A percentile compares a stretch with the other conserved stretches of the same genome.
These are phyloP conservation scores for Candida argentea DNA, from an alignment of 805 yeast species.

Conservation along the genomic window DNA sequence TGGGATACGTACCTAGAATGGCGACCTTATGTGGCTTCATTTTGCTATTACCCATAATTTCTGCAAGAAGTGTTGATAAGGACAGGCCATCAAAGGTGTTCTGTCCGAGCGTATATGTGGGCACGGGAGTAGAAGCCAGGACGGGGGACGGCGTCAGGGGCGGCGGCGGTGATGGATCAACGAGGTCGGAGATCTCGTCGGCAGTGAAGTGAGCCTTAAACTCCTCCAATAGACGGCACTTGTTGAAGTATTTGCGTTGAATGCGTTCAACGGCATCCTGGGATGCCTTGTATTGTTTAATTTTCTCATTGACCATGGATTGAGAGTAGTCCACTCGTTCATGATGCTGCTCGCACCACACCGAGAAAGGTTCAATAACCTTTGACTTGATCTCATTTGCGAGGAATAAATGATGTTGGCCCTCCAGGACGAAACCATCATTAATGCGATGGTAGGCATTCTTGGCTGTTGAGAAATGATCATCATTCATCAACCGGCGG, in stretches of 20 bases:
- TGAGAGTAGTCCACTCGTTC: slow-evolving; percentile 57
- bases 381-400: slow-evolving; percentile 49
- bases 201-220: slow-evolving; percentile 38
- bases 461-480: slow-evolving; percentile 54
- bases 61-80: slow-evolving; percentile 25
- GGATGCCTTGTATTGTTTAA: slow-evolving; percentile 41
- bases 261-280: slow-evolving; percentile 40
- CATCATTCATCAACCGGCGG: slow-evolving; percentile 34
- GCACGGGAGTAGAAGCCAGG: slow-evolving; percentile 2
- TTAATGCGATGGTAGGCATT: slow-evolving; percentile 51
- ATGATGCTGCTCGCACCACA: slow-evolving; percentile 68
- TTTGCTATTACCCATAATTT: slow-evolving; percentile 37
- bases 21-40: slow-evolving; percentile 49
- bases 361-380: slow-evolving; percentile 61
- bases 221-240: slow-evolving; percentile 66
- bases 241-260: slow-evolving; percentile 65
- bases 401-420: slow-evolving; percentile 46
- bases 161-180: slow-evolving; percentile 2
- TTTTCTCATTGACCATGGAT: slow-evolving; percentile 38
- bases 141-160: not conserved
- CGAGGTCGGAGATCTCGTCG: slow-evolving; percentile 28
- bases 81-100: slow-evolving; percentile 16
- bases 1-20: slow-evolving; percentile 56
- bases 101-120: slow-evolving; percentile 22
- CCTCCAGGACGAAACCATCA: slow-evolving; percentile 47